phyloP scores from a whole-genome alignment of 2,329 filamentous ascomycete species.

The Periconia macrospinosa region DNA sequence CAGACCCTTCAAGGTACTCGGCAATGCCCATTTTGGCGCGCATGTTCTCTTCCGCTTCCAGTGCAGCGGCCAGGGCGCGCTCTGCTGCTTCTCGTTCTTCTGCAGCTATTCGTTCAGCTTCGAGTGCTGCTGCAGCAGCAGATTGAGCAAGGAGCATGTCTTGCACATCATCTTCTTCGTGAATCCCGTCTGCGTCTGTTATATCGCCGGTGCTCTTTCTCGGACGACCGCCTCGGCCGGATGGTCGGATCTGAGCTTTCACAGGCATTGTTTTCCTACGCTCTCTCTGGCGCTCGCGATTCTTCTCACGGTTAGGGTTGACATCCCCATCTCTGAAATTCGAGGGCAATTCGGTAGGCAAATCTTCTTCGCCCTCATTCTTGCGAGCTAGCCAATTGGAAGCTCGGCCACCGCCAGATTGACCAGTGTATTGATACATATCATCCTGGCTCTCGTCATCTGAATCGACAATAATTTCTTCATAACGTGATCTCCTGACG shows the following conservation, averaged over 20 bases:
- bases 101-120: constrained; percentile 21
- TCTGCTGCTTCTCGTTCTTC: constrained; percentile 19
- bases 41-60: constrained; percentile 38
- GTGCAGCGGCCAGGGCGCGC: constrained; percentile 22
- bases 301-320: constrained; percentile 30
- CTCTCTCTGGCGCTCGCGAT: constrained; percentile 19
- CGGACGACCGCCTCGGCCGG: constrained; percentile 21
- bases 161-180: constrained; percentile 35
- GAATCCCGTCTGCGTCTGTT: constrained; percentile 26
- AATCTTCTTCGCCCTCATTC: constrained; percentile 45
- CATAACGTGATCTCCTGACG: constrained; percentile 37
- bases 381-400: constrained; percentile 48
- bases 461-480: constrained; percentile 51
- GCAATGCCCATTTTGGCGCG: constrained; percentile 38
- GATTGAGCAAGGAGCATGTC: constrained; percentile 27
- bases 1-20: constrained; percentile 29
- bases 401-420: constrained; percentile 21
- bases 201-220: constrained; percentile 31
- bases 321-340: constrained; percentile 43
- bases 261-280: constrained; percentile 29
- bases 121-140: constrained; percentile 22
- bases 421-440: constrained; percentile 20
- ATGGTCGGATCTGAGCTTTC: constrained; percentile 28
- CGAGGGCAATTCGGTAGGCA: constrained; percentile 48
- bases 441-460: constrained; percentile 45